Base-by-base conservation (phyloP, 2,329 filamentous ascomycete genomes). In the Trichophyton rubrum region DNA sequence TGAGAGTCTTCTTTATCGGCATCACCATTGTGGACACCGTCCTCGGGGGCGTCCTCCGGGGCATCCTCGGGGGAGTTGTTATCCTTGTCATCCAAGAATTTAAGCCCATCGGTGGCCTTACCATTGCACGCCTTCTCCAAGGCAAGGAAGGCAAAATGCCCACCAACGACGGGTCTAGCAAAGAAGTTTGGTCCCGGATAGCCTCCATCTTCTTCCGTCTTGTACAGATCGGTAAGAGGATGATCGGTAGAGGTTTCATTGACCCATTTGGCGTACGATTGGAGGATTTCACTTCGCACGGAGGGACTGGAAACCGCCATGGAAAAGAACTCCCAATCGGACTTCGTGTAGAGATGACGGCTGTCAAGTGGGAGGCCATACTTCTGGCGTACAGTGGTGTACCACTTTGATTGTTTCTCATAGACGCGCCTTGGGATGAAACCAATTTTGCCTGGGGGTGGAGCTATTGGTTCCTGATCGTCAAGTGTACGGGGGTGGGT, bases 321-420 rank as follows among this genome's bases (percentile, higher is more conserved):
- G 0, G 89, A 88, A 72, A 93, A 91, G 71, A 95, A 90, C 67
- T 93, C 86, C 90, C 90, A 95, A 74, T 95, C 90, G 33, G 86
- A 90, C 75, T 95, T 95, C 38, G 89, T 87, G 72, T 93, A 93
- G 2, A 92, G 73, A 72, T 93, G 89, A 49, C 90, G 83, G 66
- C 82, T 87, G 73, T 95, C 90, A 6, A 95, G 81, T 0, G 90
- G 89, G 2, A 95, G 75, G 0, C 90, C 90, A 71, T 92, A 95
- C 67, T 82, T 85, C 71, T 95, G 89, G 65, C 89, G 82, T 8
- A 92, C 88, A 13, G 82, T 80, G 64, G 82, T 79, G 75, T 95
- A 95, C 88, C 88, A 95, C 62, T 85, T 79, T 55, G 86, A 90
- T 70, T 95, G 88, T 64, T 85, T 84, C 66, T 83, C 82, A 78